Conservation (phyloP, 148 eudicot genomes). For the Hydrangea macrophylla region DNA sequence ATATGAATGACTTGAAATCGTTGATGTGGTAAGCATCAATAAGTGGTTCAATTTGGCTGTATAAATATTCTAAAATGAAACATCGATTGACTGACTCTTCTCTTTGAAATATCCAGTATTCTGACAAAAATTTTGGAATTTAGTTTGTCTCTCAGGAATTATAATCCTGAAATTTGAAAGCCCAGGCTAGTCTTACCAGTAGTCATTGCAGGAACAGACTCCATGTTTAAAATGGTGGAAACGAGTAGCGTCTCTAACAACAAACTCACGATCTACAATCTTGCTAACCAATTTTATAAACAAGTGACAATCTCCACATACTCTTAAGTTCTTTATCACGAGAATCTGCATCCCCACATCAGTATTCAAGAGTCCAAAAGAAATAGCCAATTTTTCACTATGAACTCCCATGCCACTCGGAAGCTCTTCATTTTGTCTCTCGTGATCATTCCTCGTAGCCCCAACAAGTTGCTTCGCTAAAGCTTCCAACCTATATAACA, state of each 20-base stretch:
- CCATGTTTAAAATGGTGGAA: conserved; percentile 75
- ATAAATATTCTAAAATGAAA: not conserved
- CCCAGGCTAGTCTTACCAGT: conserved; percentile 42
- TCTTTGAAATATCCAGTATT: not conserved
- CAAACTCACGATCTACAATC: conserved; percentile 46
- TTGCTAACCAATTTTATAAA: conserved; percentile 65
- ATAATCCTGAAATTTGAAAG: not conserved
- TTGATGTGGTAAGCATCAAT: too few species aligned
- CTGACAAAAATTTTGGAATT: not conserved
- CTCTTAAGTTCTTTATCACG: conserved; percentile 78
- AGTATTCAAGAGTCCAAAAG: conserved; percentile 55
- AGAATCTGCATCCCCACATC: conserved; percentile 42
- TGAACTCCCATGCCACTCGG: conserved; percentile 42
- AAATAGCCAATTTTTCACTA: conserved; percentile 72
- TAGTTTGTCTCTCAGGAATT: not conserved
- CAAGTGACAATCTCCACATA: conserved; percentile 73
- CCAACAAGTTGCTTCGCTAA: conserved; percentile 24
- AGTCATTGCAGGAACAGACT: conserved; percentile 71
- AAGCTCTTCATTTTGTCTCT: conserved; percentile 21
- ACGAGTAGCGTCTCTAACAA: conserved; percentile 76
- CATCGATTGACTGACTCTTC: not conserved
- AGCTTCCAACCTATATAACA: conserved; percentile 51
- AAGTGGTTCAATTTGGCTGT: not conserved
- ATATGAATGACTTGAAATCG: too few species aligned
- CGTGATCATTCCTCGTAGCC: conserved; percentile 17